These are phyloP conservation scores for Diutina neorugosa DNA, from an alignment of 1,139 yeast species.

Conservation along the genomic window DNA sequence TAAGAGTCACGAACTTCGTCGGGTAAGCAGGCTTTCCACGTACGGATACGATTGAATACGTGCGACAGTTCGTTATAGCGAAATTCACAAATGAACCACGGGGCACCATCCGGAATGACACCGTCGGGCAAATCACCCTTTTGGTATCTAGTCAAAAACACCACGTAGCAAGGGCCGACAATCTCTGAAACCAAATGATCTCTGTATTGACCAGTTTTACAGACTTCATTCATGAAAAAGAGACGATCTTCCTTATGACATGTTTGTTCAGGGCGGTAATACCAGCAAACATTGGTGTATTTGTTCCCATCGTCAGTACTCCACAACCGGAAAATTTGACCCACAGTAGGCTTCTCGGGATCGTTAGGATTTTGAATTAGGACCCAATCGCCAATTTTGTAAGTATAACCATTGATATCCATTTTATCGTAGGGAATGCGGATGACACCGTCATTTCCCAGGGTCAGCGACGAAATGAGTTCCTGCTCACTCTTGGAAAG, in stretches of 20 bases:
- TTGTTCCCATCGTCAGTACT: conserved; percentile 70
- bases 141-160: conserved; percentile 86
- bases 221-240: conserved; percentile 87
- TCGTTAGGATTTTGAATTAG: conserved; percentile 79
- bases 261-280: conserved; percentile 94
- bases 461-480: conserved; percentile 56
- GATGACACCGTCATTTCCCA: conserved; percentile 33
- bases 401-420: conserved; percentile 58
- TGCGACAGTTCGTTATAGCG: conserved; percentile 87
- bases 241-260: conserved; percentile 84
- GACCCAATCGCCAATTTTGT: conserved; percentile 93
- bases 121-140: conserved; percentile 82
- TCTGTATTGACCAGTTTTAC: conserved; percentile 93
- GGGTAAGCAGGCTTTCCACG: conserved; percentile 98
- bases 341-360: conserved; percentile 79
- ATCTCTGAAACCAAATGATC: conserved; percentile 86
- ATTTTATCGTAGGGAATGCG: conserved; percentile 72
- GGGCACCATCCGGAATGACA: conserved; percentile 55
- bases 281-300: conserved; percentile 96
- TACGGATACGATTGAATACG: conserved; percentile 85
- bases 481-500: conserved; percentile 73
- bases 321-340: conserved; percentile 92
- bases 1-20: conserved; percentile 75
- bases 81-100: conserved; percentile 88
- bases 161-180: conserved; percentile 87